Evolutionary conservation across 805 yeast species (phyloP), one percentile per base, ranked within the genome.

Genomic region (Candida piceae): DNA sequence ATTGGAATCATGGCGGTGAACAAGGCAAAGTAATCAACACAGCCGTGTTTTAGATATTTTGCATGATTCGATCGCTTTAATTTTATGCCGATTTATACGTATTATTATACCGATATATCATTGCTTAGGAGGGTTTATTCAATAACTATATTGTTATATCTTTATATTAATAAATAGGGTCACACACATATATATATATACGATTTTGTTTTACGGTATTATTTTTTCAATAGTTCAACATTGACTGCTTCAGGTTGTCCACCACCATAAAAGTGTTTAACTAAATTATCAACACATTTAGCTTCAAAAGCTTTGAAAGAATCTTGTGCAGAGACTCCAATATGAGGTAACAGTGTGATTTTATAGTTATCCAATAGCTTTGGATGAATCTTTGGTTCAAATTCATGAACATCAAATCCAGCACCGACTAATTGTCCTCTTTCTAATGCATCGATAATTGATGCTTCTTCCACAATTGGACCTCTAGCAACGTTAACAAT

Each of bases 351-450:
- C 25, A 64, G 27, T 2, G 68, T 59, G 16, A 65, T 52, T 39
- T 50, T 62, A 50, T 58, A 63, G 38, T 64, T 62, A 8, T 49
- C 41, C 24, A 64, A 31, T 13, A 65, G 40, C 33, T 52, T 56
- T 23, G 57, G 55, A 33, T 57, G 50, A 12, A 64, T 60, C 37
- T 55, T 51, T 10, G 70, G 70, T 44, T 65, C 70, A 45, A 64
- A 64, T 39, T 65, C 70, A 39, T 63, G 66, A 12, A 64, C 70
- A 46, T 64, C 70, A 43, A 64, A 62, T 0, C 69, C 70, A 12
- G 66, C 68, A 19, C 70, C 69, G 10, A 64, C 64, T 16, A 65
- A 45, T 39, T 65, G 69, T 1, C 68, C 69, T 11, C 63, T 44
- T 29, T 65, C 63, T 16, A 65, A 34, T 2, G 69, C 69, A 32